phyloP scores from a whole-genome alignment of 805 yeast genomes.

The Komagataella mondaviorum region DNA sequence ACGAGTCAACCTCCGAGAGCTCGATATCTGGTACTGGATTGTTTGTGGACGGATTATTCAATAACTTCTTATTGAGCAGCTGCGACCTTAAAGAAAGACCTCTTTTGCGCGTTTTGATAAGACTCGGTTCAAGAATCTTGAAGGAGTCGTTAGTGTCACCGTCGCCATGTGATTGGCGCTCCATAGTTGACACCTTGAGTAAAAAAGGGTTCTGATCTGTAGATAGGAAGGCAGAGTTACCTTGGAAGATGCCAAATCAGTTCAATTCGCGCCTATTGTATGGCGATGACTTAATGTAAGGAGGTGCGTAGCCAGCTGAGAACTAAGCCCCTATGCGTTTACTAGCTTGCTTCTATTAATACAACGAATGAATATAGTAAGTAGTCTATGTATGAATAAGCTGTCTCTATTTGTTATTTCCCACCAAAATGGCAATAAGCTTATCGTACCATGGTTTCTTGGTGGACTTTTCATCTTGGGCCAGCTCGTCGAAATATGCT shows the following conservation, averaged over 20 bases:
- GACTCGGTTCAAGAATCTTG: constrained; percentile 6
- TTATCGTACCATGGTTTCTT: background rate
- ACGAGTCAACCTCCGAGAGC: constrained; percentile 16
- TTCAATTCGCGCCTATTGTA: background rate
- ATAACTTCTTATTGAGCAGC: constrained; percentile 33
- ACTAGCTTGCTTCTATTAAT: background rate
- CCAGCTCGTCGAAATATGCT: background rate
- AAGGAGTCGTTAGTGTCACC: background rate
- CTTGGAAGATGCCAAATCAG: background rate
- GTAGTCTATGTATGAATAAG: background rate
- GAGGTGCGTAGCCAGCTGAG: background rate
- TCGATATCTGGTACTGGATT: constrained; percentile 17
- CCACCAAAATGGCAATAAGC: background rate
- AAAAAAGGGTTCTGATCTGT: background rate
- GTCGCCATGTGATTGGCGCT: background rate
- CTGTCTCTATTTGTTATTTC: background rate
- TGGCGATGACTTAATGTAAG: background rate
- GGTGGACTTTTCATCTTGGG: background rate
- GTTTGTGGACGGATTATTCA: constrained; percentile 8
- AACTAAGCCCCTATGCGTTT: background rate
- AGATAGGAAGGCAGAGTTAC: background rate
- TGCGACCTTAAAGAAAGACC: constrained; percentile 61
- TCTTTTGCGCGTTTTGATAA: constrained; percentile 31
- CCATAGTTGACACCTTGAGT: background rate
- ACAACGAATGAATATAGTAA: background rate